Percentiles rank a stretch among this genome's conserved stretches.
phyloP scores from a whole-genome alignment of 1,284 basidiomycete genomes.

The Ceratobasidium sp. region DNA sequence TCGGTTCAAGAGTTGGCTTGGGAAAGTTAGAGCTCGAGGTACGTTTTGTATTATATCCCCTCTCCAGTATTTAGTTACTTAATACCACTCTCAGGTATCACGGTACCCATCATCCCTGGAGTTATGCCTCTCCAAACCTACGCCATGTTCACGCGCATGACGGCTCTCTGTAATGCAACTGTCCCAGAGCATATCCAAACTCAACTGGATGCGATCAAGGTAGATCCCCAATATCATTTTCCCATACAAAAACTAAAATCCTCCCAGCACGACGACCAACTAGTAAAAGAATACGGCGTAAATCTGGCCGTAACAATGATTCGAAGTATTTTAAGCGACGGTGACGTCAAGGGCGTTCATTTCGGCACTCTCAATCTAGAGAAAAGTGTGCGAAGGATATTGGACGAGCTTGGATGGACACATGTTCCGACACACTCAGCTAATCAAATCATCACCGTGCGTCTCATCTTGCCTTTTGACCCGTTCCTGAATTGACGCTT shows the following conservation, averaged over 20 bases:
- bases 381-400: constrained; percentile 90
- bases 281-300: constrained; percentile 91
- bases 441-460: constrained; percentile 78
- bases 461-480: no score
- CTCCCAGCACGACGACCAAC: constrained; percentile 84
- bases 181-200: constrained; percentile 78
- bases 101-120: constrained; percentile 91
- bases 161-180: constrained; percentile 85
- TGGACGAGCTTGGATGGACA: constrained; percentile 81
- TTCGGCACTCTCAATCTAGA: constrained; percentile 98
- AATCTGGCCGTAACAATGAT: constrained; percentile 83
- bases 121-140: constrained; percentile 99
- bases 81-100: constrained; percentile 78
- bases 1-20: constrained; percentile 82
- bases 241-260: constrained; percentile 41
- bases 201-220: constrained; percentile 82
- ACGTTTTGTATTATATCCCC: constrained; percentile 47
- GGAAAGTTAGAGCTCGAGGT: constrained; percentile 78
- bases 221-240: constrained; percentile 56
- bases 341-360: constrained; percentile 84
- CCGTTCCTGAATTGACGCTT: no score
- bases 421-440: constrained; percentile 55
- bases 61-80: not conserved
- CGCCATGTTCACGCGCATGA: constrained; percentile 89
- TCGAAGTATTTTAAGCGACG: constrained; percentile 59